Evolutionary conservation across 140 eudicot species (phyloP).

Genomic region (Cichorium intybus): DNA sequence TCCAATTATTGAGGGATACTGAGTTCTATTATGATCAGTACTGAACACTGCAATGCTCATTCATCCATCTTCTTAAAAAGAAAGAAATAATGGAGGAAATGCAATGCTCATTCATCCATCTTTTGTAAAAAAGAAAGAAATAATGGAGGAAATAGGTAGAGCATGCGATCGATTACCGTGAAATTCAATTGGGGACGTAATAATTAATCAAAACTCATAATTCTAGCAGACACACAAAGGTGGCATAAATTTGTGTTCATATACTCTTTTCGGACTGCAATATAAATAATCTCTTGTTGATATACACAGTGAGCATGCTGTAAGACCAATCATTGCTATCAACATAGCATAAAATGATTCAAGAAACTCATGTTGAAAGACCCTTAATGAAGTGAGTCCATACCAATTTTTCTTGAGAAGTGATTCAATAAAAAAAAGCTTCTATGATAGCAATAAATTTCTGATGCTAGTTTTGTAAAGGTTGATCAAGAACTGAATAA

Average conservation of each 20-base stretch:
- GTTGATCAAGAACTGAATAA: neutral
- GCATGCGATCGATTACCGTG: slow-evolving; percentile 32
- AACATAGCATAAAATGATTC: slow-evolving; percentile 2
- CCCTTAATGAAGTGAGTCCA: slow-evolving; percentile 14
- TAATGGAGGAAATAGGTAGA: slow-evolving; percentile 9
- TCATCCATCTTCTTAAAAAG: neutral
- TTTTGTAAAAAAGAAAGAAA: slow-evolving; percentile 3
- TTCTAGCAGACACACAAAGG: slow-evolving; percentile 36
- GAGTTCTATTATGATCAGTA: slow-evolving; percentile 8
- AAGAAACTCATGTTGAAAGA: slow-evolving; percentile 1
- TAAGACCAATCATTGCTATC: slow-evolving; percentile 21
- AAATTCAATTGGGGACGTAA: slow-evolving; percentile 19
- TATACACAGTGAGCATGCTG: slow-evolving; percentile 21
- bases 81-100: slow-evolving; percentile 5
- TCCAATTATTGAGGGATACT: neutral
- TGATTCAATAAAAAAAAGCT: slow-evolving; percentile 16
- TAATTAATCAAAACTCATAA: slow-evolving; percentile 31
- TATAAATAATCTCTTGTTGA: slow-evolving; percentile 5
- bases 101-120: neutral
- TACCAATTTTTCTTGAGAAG: slow-evolving; percentile 27
- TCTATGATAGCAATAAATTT: slow-evolving; percentile 19
- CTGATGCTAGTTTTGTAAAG: neutral
- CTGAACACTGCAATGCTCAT: slow-evolving; percentile 2
- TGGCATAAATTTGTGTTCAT: slow-evolving; percentile 34
- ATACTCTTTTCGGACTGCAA: slow-evolving; percentile 21